Evolutionary conservation across 2,329 filamentous ascomycete species (phyloP).

Genomic region (Botrytis fragariae): DNA sequence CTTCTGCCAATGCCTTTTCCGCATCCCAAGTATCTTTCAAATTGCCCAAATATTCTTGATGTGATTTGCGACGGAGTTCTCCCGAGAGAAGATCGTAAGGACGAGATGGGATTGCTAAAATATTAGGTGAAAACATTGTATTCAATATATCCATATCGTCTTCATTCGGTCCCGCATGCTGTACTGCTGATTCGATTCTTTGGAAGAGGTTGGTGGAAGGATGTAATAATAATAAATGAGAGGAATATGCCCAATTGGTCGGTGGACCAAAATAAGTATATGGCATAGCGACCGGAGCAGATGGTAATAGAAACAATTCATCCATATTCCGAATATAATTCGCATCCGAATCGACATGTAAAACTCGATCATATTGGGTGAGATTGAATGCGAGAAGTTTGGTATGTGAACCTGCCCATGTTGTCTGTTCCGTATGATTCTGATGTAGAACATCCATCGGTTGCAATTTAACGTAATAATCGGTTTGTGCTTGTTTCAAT

Average conservation of each 20-base stretch:
- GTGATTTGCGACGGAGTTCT: conserved; percentile 54
- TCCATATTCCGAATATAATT: conserved; percentile 32
- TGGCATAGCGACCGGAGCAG: conserved; percentile 34
- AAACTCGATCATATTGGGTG: conserved; percentile 32
- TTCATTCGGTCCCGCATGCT: conserved; percentile 25
- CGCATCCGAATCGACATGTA: conserved; percentile 32
- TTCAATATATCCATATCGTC: conserved; percentile 44
- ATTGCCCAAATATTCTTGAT: conserved; percentile 49
- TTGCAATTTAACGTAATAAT: conserved; percentile 32
- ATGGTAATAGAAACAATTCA: conserved; percentile 33
- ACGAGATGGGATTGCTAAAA: conserved; percentile 55
- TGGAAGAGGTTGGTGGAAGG: conserved; percentile 28
- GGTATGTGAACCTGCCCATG: conserved; percentile 33
- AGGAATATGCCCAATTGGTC: conserved; percentile 29
- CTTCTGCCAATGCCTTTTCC: conserved; percentile 48
- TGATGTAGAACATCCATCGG: conserved; percentile 30
- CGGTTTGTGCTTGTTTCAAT: conserved; percentile 27
- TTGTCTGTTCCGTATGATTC: conserved; percentile 24
- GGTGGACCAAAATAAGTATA: conserved; percentile 32
- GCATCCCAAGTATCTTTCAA: conserved; percentile 53
- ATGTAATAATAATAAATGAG: conserved; percentile 31
- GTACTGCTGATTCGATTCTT: conserved; percentile 26
- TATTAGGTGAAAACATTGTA: conserved; percentile 48
- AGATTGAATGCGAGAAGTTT: conserved; percentile 37
- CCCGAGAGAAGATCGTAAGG: conserved; percentile 54